phyloP scores from a whole-genome alignment of 2,329 filamentous ascomycete species.

The Arachnopeziza araneosa region DNA sequence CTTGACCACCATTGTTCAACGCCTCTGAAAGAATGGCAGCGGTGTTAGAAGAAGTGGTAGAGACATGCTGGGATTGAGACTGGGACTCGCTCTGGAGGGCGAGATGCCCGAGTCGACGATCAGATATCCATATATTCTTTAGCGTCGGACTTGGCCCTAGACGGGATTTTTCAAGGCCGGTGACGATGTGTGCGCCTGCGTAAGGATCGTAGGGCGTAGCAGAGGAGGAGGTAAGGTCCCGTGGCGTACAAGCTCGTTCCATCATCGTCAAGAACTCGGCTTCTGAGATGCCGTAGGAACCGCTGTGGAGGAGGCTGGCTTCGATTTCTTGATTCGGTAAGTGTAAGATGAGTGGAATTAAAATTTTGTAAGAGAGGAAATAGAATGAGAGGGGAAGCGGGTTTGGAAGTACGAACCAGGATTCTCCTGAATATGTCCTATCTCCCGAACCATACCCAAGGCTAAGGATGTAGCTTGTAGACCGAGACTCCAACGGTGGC shows the following conservation, averaged over 20 bases:
- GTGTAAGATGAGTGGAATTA: neutral
- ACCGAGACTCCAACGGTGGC: conserved; percentile 24
- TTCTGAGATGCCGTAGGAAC: neutral
- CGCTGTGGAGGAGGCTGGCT: neutral
- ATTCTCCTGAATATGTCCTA: neutral
- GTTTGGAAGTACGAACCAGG: neutral
- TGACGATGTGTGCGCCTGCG: neutral
- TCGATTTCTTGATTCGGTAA: neutral
- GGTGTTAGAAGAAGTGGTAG: neutral
- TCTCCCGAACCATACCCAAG: conserved; percentile 11
- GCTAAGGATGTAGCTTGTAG: conserved; percentile 25
- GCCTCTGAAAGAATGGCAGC: neutral
- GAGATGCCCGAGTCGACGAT: neutral
- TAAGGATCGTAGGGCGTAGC: neutral
- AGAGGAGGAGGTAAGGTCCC: neutral
- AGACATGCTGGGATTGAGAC: neutral
- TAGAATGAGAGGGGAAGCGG: no score
- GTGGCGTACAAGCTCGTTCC: neutral
- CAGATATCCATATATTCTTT: neutral
- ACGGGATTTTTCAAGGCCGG: neutral
- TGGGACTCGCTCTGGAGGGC: neutral
- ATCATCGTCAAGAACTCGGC: neutral
- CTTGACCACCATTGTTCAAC: neutral
- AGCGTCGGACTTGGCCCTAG: neutral
- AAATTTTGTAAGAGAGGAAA: neutral